These are phyloP conservation scores for Moniliophthora roreri DNA, from an alignment of 1,284 basidiomycete species.

Conservation along the genomic window DNA sequence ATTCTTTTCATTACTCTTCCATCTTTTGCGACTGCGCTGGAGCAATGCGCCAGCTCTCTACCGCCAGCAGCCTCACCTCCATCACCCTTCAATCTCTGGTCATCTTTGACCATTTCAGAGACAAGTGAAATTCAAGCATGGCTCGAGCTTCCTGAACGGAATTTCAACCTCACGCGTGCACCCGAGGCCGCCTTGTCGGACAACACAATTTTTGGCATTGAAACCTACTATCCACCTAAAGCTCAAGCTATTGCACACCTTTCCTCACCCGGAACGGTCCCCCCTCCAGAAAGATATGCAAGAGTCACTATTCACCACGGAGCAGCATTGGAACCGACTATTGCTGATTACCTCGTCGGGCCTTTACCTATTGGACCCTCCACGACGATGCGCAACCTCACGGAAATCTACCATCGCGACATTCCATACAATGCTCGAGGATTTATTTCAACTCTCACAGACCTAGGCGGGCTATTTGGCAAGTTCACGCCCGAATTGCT, in stretches of 20 bases:
- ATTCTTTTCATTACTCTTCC: no score
- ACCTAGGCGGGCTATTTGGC: conserved; percentile 34
- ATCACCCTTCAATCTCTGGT: conserved; percentile 45
- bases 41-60: conserved; percentile 8
- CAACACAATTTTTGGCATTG: conserved; percentile 50
- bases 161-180: conserved; percentile 47
- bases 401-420: conserved; percentile 48
- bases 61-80: conserved; percentile 38
- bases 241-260: conserved; percentile 49
- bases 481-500: conserved; percentile 31
- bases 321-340: conserved; percentile 36
- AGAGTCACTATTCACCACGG: conserved; percentile 55
- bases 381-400: conserved; percentile 38
- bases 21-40: no score
- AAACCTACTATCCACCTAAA: conserved; percentile 50
- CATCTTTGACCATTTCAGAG: conserved; percentile 44
- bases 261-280: conserved; percentile 26
- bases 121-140: conserved; percentile 44
- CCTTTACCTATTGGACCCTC: conserved; percentile 45
- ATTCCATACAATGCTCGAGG: conserved; percentile 54
- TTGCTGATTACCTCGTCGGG: conserved; percentile 54
- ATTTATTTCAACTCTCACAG: conserved; percentile 32
- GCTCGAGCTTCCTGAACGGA: conserved; percentile 41
- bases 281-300: conserved; percentile 36
- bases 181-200: conserved; percentile 35